Percentiles rank a stretch among this genome's conserved stretches.
Conservation (phyloP, 257 asterid genomes). For the Leptodermis oblonga region DNA sequence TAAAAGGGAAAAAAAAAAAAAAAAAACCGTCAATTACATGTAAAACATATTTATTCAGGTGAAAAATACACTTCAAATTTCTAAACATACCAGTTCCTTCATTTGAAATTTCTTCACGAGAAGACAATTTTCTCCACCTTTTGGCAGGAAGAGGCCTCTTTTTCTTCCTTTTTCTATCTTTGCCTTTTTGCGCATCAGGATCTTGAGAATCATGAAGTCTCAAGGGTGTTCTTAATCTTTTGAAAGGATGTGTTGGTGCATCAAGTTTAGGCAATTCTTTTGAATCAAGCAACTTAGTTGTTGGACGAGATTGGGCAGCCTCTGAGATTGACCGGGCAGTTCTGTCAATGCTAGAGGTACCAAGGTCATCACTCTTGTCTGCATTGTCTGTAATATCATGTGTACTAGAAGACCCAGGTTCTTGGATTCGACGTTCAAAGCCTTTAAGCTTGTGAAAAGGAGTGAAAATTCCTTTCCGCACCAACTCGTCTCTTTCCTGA, state of each 20-base stretch:
- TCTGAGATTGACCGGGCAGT: constrained; percentile 62
- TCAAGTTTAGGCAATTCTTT: constrained; percentile 69
- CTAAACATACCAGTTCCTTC: constrained; percentile 51
- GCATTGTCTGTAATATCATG: constrained; percentile 28
- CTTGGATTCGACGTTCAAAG: constrained; percentile 84
- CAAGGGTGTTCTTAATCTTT: constrained; percentile 52
- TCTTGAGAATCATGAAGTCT: constrained; percentile 50
- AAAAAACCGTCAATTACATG: neutral
- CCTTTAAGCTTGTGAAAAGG: constrained; percentile 97
- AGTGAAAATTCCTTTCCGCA: constrained; percentile 89
- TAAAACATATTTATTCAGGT: neutral
- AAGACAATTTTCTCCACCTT: constrained; percentile 62
- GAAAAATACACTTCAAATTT: neutral
- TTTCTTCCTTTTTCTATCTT: constrained; percentile 47
- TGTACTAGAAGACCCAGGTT: constrained; percentile 53
- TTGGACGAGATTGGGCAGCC: constrained; percentile 83
- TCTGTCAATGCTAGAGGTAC: constrained; percentile 72
- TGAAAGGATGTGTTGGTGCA: constrained; percentile 72
- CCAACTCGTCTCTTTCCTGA: constrained; percentile 91
- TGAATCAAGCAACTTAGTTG: constrained; percentile 76
- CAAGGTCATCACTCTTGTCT: constrained; percentile 37
- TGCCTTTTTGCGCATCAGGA: constrained; percentile 38
- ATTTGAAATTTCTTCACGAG: constrained; percentile 40
- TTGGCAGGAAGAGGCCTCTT: constrained; percentile 81
- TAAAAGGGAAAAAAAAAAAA: neutral